Evolutionary conservation across 257 asterid genomes (phyloP).

Genomic region (Handroanthus guayacan): DNA sequence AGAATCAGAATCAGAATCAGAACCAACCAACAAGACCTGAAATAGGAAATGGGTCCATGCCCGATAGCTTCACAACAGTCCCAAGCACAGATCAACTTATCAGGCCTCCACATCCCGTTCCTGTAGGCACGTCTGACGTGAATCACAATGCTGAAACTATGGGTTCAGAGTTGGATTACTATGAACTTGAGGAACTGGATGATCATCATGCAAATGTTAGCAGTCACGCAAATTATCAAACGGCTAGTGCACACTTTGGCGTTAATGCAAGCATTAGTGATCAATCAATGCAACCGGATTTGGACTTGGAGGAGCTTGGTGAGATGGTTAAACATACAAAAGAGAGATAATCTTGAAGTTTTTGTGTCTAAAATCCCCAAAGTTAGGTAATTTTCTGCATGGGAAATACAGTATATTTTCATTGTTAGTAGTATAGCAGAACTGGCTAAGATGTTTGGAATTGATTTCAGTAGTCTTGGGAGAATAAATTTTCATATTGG

Average conservation of each 20-base stretch:
- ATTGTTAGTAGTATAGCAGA: no score
- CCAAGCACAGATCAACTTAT: not conserved
- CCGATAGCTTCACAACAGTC: not conserved
- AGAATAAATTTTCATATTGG: no score
- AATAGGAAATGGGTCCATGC: not conserved
- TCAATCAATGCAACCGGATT: constrained; percentile 35
- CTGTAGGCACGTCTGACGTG: not conserved
- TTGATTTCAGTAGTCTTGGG: no score
- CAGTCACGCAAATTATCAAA: not conserved
- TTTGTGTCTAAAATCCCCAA: no score
- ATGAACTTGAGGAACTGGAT: constrained; percentile 29
- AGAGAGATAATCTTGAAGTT: not conserved
- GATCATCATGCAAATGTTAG: constrained; percentile 25
- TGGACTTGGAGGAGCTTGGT: constrained; percentile 36
- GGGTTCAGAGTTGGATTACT: constrained; percentile 19
- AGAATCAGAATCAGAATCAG: not conserved
- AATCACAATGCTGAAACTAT: not conserved
- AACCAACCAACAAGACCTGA: constrained; percentile 8
- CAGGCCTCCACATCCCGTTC: not conserved
- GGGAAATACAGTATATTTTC: no score
- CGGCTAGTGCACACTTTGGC: not conserved
- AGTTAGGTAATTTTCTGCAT: no score
- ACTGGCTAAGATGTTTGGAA: no score
- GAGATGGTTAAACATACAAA: constrained; percentile 7
- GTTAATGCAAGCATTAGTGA: not conserved